Evolutionary conservation across 2,329 filamentous ascomycete genomes (phyloP), one percentile per base, ranked within the genome.

Genomic region (Beauveria sp.): DNA sequence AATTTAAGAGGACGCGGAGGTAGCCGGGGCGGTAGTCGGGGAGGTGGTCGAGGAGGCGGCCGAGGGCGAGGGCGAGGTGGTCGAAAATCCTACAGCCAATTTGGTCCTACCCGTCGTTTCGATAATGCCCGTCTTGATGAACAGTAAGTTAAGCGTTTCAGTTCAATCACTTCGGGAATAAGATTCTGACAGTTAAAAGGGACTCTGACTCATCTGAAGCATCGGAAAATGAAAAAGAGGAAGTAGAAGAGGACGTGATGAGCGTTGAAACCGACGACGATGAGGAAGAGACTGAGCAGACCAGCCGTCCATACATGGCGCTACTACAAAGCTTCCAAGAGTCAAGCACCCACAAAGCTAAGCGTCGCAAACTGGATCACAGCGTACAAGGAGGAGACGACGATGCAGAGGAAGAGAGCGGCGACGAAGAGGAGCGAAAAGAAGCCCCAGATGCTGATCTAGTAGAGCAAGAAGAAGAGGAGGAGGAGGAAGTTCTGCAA

Each of bases 281-380:
- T 51, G 73, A 78, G 1, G 77, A 79, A 40, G 79, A 80, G 24
- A 77, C 78, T n/a, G 76, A 77, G 30, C 67, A 75, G 10, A 58
- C 73, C 28, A 72, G 75, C 28, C 76, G 77, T 34, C 80, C 85
- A 3, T 88, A 87, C 64, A 75, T 80, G 72, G 76, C 81, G 8
- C 74, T 88, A 7, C 75, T 88, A 67, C 79, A 85, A 67, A 85
- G 81, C 62, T 74, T 88, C 54, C 75, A 77, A 3, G 77, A 80
- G 28, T 74, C 76, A 3, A 68, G 72, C 24, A 73, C 69, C 3
- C 79, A 77, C 2, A 78, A 76, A 47, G 72, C 80, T 1, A 88
- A 87, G 68, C 77, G 83, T 69, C 77, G 84, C 61, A 87, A 86
- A 67, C 64, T 86, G 9, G 77, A 80, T 55, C 64, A 63, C 52